Evolutionary conservation across 768 basidiomycete species (phyloP), one percentile per base, ranked within the genome.

Genomic region (Mycena epipterygia): DNA sequence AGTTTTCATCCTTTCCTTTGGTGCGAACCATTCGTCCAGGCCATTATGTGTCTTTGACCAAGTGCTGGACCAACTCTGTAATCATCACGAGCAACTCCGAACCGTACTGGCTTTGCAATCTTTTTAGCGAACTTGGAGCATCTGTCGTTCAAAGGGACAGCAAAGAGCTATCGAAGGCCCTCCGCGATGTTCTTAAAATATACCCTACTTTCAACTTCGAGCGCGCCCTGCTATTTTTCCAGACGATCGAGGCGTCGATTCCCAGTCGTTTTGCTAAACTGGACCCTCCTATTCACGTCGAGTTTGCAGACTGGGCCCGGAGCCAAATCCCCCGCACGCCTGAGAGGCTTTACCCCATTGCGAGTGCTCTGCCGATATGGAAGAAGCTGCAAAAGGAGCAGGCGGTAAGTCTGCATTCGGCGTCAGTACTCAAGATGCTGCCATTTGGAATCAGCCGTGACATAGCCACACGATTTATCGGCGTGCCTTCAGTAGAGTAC

Each of bases 351-450:
- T 42, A 76, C 48, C 25, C 60, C 14, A 44, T 74, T 21, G 81
- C 79, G 3, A 70, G 55, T 32, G 55, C 48, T n/a, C 76, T 86
- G 51, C 84, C 84, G 17, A 78, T 84, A 23, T 83, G 82, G 82
- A 75, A 71, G 8, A 77, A 75, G 19, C 30, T 73, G 14, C 70
- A 64, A 32, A 19, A 65, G 46, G 72, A 65, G 25, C 62, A 41
- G 42, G 14, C 13, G 17, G 49, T 49, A 0, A 42, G 41, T 14
- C 64, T 73, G 44, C 72, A 62, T 25, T 27, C 73, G 7, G 76
- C 78, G 25, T 42, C 66, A 5, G 53, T 60, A n/a, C 64, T 79
- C 23, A 64, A 53, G 21, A 77, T 79, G 77, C 63, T 79, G 32
- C 79, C 78, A 0, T 41, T 30, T 27, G 72, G 64, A 3, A 64